Base-by-base conservation (phyloP, 345 rosid species). In the Ceriops decandra region DNA sequence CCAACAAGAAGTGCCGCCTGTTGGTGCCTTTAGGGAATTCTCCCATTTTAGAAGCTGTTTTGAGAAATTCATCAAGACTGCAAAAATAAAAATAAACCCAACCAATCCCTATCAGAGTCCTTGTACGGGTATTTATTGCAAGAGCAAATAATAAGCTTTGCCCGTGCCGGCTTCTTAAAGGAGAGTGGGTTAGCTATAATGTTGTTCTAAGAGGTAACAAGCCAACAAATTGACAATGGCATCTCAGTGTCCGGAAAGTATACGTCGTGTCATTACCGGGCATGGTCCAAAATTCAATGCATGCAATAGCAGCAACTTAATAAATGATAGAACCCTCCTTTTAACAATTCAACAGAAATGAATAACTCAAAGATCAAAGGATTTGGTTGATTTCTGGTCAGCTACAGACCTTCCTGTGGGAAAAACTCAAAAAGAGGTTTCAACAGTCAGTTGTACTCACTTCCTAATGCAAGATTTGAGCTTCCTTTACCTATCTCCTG, bases 81-180 rank as follows among this genome's bases (percentile, higher is more conserved):
- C 0, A 0, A 6, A 7, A 33, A 6, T 0, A 1, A 33, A 7
- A 6, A 38, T 13, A 22, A 2, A 70, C 16, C 61, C 19, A 57
- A 63, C 60, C 70, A 63, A 64, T 47, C 42, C 17, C n/a, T 17
- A 26, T 52, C 77, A 13, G 46, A 21, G 35, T 38, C 56, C 76
- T 26, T 60, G 22, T 30, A 19, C 5, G 38, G 7, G n/a, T 36
- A 74, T 65, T 64, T 42, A 61, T 54, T 73, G 67, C 77, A 28
- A 22, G 22, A 46, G 51, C 42, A 27, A 9, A 7, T 42, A 35
- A 26, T 1, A 51, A 5, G 61, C 21, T 28, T 46, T 46, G 32
- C 49, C 28, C 22, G 51, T 20, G 32, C 63, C 15, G 68, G 62
- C 31, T 67, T 42, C 69, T 52, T 68, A 33, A 63, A 67, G 69